phyloP scores from a whole-genome alignment of 2,329 filamentous ascomycete species.

The Fusarium siculi region DNA sequence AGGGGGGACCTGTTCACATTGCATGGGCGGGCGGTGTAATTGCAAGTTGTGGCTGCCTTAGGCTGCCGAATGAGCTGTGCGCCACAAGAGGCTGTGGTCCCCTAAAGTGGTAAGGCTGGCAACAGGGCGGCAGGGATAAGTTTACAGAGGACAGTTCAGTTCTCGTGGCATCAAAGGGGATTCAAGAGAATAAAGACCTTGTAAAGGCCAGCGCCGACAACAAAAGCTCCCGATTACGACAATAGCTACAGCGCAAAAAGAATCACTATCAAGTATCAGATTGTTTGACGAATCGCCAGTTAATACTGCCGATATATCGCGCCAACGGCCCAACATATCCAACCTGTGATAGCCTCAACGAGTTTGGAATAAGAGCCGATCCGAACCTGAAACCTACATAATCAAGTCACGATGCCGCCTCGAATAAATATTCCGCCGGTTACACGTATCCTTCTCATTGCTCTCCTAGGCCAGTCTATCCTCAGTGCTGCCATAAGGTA shows the following conservation, averaged over 20 bases:
- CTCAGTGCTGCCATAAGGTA: conserved; percentile 84
- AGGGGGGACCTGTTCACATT: conserved; percentile 2
- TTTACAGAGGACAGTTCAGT: conserved; percentile 36
- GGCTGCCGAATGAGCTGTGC: conserved; percentile 2
- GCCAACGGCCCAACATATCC: conserved; percentile 6
- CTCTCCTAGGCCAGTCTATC: conserved; percentile 79
- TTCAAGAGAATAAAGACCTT: conserved; percentile 14
- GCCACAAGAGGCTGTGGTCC: conserved; percentile 26
- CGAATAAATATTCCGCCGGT: conserved; percentile 93
- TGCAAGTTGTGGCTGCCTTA: conserved; percentile 32
- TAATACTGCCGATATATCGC: background rate
- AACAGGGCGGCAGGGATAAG: background rate
- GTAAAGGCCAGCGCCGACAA: conserved; percentile 18
- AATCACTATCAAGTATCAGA: background rate
- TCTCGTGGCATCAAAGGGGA: conserved; percentile 35
- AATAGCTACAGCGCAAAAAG: background rate
- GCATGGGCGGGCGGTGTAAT: background rate
- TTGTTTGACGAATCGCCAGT: background rate
- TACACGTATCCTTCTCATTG: conserved; percentile 82
- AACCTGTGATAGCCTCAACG: conserved; percentile 5
- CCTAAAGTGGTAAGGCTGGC: conserved; percentile 35
- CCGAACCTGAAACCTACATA: conserved; percentile 9
- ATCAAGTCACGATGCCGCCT: conserved; percentile 70
- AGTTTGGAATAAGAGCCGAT: conserved; percentile 15
- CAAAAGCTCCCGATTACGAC: conserved; percentile 7